A percentile compares a stretch with the other conserved stretches of the same genome.
Conservation (phyloP, 768 basidiomycete genomes). For the Tulasnella calospora region DNA sequence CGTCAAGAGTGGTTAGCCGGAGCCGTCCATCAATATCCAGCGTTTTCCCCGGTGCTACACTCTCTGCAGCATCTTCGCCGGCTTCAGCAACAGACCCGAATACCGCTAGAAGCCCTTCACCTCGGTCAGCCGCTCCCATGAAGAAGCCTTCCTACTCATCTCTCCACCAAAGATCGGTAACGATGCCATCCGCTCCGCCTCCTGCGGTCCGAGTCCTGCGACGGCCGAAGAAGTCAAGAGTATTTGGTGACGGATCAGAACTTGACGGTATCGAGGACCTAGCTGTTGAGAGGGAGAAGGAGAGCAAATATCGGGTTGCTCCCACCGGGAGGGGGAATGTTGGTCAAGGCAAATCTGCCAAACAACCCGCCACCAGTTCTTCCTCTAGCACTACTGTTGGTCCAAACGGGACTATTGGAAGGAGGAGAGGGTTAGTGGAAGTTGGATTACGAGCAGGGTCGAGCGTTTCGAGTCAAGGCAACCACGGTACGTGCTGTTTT, state of each 20-base stretch:
- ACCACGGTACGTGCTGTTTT: not conserved
- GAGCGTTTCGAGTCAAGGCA: conserved; percentile 19
- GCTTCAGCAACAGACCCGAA: conserved; percentile 10
- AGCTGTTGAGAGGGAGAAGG: conserved; percentile 77
- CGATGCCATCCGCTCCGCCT: conserved; percentile 32
- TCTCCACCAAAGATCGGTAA: conserved; percentile 35
- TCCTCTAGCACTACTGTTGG: conserved; percentile 29
- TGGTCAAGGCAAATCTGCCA: conserved; percentile 38
- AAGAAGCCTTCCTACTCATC: conserved; percentile 6
- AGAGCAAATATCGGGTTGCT: conserved; percentile 66
- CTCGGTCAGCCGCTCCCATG: conserved; percentile 3
- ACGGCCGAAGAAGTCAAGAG: conserved; percentile 68
- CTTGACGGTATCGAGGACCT: conserved; percentile 85
- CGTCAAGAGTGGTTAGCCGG: conserved; percentile 57
- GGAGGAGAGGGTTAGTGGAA: not conserved
- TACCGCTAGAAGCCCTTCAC: conserved; percentile 22
- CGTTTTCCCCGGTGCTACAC: conserved; percentile 50
- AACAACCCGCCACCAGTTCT: conserved; percentile 35
- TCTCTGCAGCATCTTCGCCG: conserved; percentile 19
- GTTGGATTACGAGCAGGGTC: not conserved
- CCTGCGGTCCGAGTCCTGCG: conserved; percentile 62
- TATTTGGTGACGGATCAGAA: conserved; percentile 85
- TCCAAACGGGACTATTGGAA: conserved; percentile 22
- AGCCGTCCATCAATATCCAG: conserved; percentile 69
- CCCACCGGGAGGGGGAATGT: conserved; percentile 66